These are phyloP conservation scores for Citrus sinensis DNA, from an alignment of 345 rosid genomes.

Conservation along the genomic window DVS_A1.0 CM039163.1:37797501-37798000, in stretches of 20 bases:
- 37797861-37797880: background rate
- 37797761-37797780: slow-evolving; percentile 19
- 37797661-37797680: slow-evolving; percentile 28
- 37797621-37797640: background rate
- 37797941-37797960: background rate
- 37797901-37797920: slow-evolving; percentile 8
- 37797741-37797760: background rate
- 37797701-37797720: background rate
- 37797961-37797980: background rate
- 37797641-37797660: slow-evolving; percentile 16
- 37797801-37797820: slow-evolving; percentile 10
- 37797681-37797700: slow-evolving; percentile 23
- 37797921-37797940: background rate
- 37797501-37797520: slow-evolving; percentile 7
- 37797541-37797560: background rate
- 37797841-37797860: background rate
- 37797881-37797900: background rate
- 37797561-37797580: background rate
- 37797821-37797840: background rate
- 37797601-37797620: background rate
- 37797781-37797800: slow-evolving; percentile 15
- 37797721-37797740: background rate
- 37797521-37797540: too few relatives aligned
- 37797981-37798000: background rate
- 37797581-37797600: slow-evolving; percentile 12